Conservation (phyloP, 2,329 filamentous ascomycete genomes). For the Aspergillus sp. region DNA sequence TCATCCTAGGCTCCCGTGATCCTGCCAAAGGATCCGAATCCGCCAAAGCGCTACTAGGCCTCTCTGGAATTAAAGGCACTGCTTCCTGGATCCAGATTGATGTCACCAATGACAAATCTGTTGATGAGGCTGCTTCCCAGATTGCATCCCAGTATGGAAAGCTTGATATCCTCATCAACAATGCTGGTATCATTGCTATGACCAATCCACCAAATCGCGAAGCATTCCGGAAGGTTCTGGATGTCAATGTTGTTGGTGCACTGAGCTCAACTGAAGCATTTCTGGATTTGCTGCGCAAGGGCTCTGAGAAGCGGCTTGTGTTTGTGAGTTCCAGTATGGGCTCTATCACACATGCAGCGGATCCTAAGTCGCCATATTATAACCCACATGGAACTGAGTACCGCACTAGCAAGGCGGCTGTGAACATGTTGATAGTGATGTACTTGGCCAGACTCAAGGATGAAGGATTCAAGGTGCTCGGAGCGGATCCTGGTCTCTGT, state of each 20-base stretch:
- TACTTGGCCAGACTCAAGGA: conserved; percentile 32
- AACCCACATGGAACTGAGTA: conserved; percentile 1
- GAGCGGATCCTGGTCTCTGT: conserved; percentile 41
- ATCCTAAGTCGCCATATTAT: background rate
- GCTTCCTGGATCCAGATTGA: background rate
- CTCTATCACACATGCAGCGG: background rate
- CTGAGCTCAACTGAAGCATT: background rate
- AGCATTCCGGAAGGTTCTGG: background rate
- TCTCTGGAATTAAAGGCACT: background rate
- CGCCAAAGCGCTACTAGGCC: background rate
- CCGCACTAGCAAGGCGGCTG: background rate
- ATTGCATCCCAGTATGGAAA: background rate
- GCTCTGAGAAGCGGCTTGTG: background rate
- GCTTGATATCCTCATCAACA: conserved; percentile 1
- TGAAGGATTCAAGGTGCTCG: conserved; percentile 45
- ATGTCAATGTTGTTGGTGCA: conserved; percentile 1
- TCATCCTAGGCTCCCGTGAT: conserved; percentile 1
- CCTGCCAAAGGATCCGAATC: background rate
- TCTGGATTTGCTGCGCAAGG: background rate
- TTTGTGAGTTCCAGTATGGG: conserved; percentile 1
- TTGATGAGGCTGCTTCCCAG: background rate
- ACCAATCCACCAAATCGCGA: background rate
- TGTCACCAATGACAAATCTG: background rate
- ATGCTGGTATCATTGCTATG: background rate
- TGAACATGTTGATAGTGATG: background rate